Evolutionary conservation across 2,329 filamentous ascomycete species (phyloP).

Genomic region (Trichoderma aggressivum): DNA sequence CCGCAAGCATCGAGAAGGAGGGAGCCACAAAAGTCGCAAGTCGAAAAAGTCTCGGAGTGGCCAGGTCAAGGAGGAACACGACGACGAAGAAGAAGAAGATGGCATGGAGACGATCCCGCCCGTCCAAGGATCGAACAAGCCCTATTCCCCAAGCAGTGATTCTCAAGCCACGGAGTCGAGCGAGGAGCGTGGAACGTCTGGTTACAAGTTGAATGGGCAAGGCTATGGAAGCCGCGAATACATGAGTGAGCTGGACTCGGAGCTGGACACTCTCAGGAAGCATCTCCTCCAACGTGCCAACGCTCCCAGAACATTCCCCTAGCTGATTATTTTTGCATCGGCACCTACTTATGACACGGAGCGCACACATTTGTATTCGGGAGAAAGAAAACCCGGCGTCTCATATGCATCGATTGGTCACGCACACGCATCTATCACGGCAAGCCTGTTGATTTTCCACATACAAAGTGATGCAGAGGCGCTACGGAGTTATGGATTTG

Average conservation of each 20-base stretch:
- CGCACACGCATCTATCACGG: not conserved
- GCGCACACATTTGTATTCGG: not conserved
- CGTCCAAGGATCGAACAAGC: not conserved
- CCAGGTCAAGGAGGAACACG: constrained; percentile 12
- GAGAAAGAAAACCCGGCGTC: not conserved
- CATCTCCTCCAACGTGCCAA: constrained; percentile 16
- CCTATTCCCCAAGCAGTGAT: not conserved
- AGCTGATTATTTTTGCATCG: not conserved
- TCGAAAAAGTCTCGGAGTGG: not conserved
- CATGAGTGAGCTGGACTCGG: constrained; percentile 3
- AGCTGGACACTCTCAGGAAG: constrained; percentile 16
- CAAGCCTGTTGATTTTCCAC: not conserved
- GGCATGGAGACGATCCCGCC: not conserved
- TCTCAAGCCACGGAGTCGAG: not conserved
- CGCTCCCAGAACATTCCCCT: not conserved
- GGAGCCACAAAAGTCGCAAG: not conserved
- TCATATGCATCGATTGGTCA: not conserved
- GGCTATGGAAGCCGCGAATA: constrained; percentile 4
- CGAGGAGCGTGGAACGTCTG: not conserved
- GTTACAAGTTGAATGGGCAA: not conserved
- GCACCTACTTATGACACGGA: not conserved
- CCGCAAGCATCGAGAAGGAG: not conserved
- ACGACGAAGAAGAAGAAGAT: constrained; percentile 3
- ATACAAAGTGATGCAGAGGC: not conserved
- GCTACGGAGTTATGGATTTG: constrained; percentile 8